Base-by-base conservation (phyloP, 2,329 filamentous ascomycete genomes). In the Claviceps paspali region DNA sequence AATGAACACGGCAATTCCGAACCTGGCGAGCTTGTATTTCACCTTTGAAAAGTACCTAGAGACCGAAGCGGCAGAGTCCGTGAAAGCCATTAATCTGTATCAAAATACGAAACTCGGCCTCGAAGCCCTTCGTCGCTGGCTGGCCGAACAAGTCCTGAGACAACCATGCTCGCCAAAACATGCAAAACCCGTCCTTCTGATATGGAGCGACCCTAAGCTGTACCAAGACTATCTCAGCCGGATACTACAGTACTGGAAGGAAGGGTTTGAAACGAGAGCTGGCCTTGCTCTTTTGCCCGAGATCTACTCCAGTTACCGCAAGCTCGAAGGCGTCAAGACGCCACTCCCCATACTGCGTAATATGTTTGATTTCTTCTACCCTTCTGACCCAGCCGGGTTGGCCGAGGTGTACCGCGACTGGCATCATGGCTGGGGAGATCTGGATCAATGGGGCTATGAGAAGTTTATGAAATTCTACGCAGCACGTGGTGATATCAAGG, bases 391-490 rank as follows among this genome's bases (percentile, higher is more conserved):
- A 7, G 49, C 51, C 2, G 65, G 61, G 11, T 52, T 73, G 35
- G 61, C 69, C 36, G 50, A 60, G 32, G 47, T 74, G 2, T 62
- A 64, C 44, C 49, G 57, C 8, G 70, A 75, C 44, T 74, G 66
- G 64, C 53, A 63, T 38, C 52, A 42, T 19, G 52, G 56, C 21
- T 56, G 62, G 38, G 56, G 53, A 2, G 51, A 46, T 2, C 53
- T 70, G 24, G 59, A 63, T 29, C 49, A 53, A 38, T 60, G 60
- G 51, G 66, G 59, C 0, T 73, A 62, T 41, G 60, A 64, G 40
- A 66, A 59, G 44, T 70, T 60, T 41, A 52, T 73, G 37, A 57
- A 55, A 3, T 66, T 69, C 29, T 66, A 72, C 43, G 65, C 68
- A 11, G 42, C 49, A 6, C 52, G 54, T 4, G 70, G 70, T 12